Evolutionary conservation across 441 rosid genomes (phyloP), one percentile per base, ranked within the genome.

Genomic region (Bruguiera hainesii): DNA sequence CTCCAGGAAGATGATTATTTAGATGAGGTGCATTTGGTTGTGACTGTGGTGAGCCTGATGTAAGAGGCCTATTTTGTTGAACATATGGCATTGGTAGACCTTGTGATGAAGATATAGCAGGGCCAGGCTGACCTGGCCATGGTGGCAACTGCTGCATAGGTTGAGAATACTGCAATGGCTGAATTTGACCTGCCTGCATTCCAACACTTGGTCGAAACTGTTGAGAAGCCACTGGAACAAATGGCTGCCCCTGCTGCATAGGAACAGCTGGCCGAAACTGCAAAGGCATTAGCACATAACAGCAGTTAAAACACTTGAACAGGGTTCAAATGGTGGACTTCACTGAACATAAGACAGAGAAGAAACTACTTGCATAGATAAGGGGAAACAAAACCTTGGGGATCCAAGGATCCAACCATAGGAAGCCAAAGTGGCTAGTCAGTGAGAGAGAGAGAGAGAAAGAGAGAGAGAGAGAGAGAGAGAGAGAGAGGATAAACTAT

Each of bases 201-300:
- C 82, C 89, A 21, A 77, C 75, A 73, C 83, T 82, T 37, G 88
- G 87, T 29, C 80, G 88, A 82, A 83, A 94, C 74, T 87, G 96
- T 61, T 87, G 91, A 70, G 92, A 79, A 78, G 83, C 75, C 20
- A 78, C 48, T 6, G 92, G 82, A 75, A 86, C 75, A 75, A 79
- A 94, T 62, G 76, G 83, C 68, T 89, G 97, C 20, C 90, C 89
- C 57, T 76, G 97, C 55, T 80, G 97, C n/a, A 80, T 62, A 20
- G 88, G 86, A 62, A 69, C 82, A 80, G 80, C 73, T 4, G 87
- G 84, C 72, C 97, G 90, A 81, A 87, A 92, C 96, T 95, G 87
- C 64, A 74, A 55, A 33, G 25, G 35, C 72, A 71, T n/a, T 37
- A 56, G 28, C 59, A 61, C 7, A 42, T 33, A 1, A 23, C 19